Evolutionary conservation across 2,329 filamentous ascomycete genomes (phyloP), one percentile per base, ranked within the genome.

Genomic region (Tolypocladium inflatum): DNA sequence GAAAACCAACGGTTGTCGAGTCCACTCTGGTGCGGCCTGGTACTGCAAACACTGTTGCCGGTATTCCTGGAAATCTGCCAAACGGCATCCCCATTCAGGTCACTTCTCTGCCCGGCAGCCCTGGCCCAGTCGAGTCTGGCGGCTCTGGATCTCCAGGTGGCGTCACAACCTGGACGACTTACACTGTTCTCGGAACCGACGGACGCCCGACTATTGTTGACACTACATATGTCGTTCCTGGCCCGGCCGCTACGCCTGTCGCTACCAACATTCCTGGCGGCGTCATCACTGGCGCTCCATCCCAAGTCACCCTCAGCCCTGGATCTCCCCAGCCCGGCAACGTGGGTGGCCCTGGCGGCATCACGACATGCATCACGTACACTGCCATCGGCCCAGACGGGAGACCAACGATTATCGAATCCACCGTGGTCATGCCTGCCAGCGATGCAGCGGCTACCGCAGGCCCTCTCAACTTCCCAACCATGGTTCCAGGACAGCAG

Each of bases 1-100:
- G 63, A 39, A 63, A 59, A 42, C 66, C 69, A 13, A 74, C 71
- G 11, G 63, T 72, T 13, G 59, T 74, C 23, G 68, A 73, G 43
- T 73, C 71, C 10, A 70, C 67, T 19, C 66, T 70, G 64, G 63
- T 72, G 23, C 59, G 68, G 17, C 63, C 68, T 54, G 55, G 52
- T 19, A 56, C 65, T 4, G 58, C 57, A 13, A 54, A 55, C 43
- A 48, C 57, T 50, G 39, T 53, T 30, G 57, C 58, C n/a, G 63
- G 62, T 13, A 45, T 52, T 23, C 53, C 56, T 45, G 61, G 60
- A 26, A 57, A 58, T 15, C 55, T 55, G 17, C 57, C 61, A 48
- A 58, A 58, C 33, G 61, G 59, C 2, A 53, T 58, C 5, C 57
- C 62, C 8, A 45, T 58, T 13, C 58, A 55, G 42, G 42, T 43